These are phyloP conservation scores for Trichopus zeylanicus DNA, from an alignment of 116 monocot species.

Conservation along the genomic window DNA sequence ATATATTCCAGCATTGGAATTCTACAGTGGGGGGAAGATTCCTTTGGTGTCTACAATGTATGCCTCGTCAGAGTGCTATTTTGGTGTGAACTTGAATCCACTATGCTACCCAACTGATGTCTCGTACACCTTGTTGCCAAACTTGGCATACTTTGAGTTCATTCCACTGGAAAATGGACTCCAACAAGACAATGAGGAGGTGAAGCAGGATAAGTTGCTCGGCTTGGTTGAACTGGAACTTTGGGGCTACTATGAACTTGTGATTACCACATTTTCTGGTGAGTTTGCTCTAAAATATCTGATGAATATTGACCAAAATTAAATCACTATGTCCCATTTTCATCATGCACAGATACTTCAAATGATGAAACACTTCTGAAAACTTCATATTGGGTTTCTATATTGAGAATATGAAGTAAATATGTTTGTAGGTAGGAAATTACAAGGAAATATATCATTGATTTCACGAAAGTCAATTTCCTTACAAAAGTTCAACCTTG, in stretches of 20 bases:
- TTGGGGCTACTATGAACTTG: slow-evolving; percentile 41
- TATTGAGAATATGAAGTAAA: too few species aligned
- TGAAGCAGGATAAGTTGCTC: slow-evolving; percentile 15
- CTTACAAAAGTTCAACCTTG: neutral
- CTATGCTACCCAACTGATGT: slow-evolving; percentile 33
- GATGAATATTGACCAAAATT: neutral
- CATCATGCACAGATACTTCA: neutral
- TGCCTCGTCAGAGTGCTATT: slow-evolving; percentile 50
- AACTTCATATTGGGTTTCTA: too few species aligned
- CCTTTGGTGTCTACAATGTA: slow-evolving; percentile 54
- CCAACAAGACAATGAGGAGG: slow-evolving; percentile 8
- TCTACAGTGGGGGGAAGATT: slow-evolving; percentile 32
- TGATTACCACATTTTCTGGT: slow-evolving; percentile 50
- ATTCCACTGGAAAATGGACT: slow-evolving; percentile 25
- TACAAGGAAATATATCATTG: too few species aligned
- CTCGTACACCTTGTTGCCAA: slow-evolving; percentile 40
- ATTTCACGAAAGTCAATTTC: neutral
- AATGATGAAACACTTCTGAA: neutral
- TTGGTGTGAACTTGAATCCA: slow-evolving; percentile 42
- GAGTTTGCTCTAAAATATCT: neutral
- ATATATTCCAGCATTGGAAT: slow-evolving; percentile 38
- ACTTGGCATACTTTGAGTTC: slow-evolving; percentile 55
- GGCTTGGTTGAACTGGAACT: slow-evolving; percentile 32
- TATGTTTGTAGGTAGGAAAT: too few species aligned
- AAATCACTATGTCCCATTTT: too few species aligned